A percentile compares a stretch with the other conserved stretches of the same genome.
phyloP scores from a whole-genome alignment of 805 yeast genomes.

The Kodamaea kakaduensis region DNA sequence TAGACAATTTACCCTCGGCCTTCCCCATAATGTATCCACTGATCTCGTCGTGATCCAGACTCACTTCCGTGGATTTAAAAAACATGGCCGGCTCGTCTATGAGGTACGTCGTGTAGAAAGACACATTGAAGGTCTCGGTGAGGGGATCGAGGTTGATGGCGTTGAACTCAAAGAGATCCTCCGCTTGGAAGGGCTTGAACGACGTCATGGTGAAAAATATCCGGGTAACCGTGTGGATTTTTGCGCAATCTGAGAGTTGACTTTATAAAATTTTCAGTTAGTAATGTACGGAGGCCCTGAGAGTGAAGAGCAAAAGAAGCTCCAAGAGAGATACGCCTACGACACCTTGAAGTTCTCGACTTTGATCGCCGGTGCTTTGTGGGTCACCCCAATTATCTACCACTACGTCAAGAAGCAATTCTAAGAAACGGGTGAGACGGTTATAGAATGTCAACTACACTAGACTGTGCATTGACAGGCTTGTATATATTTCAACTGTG shows the following conservation, averaged over 20 bases:
- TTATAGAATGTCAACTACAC: no score
- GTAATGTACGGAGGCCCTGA: constrained; percentile 49
- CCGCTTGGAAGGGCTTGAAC: constrained; percentile 79
- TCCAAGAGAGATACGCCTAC: constrained; percentile 59
- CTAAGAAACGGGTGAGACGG: constrained; percentile 18
- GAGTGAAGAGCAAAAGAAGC: constrained; percentile 62
- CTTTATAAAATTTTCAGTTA: neutral
- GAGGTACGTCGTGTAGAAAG: constrained; percentile 80
- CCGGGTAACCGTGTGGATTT: constrained; percentile 6
- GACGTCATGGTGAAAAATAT: constrained; percentile 62
- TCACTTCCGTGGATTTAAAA: constrained; percentile 62
- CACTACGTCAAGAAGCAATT: constrained; percentile 52
- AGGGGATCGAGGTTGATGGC: constrained; percentile 80
- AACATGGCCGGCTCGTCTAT: constrained; percentile 85
- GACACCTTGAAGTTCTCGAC: constrained; percentile 59
- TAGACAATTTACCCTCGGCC: constrained; percentile 69
- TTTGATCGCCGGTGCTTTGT: constrained; percentile 60
- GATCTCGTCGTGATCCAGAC: constrained; percentile 20
- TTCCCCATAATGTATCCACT: constrained; percentile 94
- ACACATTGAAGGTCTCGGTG: constrained; percentile 86
- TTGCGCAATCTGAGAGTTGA: constrained; percentile 1
- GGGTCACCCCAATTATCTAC: constrained; percentile 52
- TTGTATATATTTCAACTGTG: constrained; percentile 6
- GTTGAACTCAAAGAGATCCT: constrained; percentile 72
- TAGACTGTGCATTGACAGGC: no score